Percentiles rank a stretch among this genome's conserved stretches.
Evolutionary conservation across 345 rosid species (phyloP).

Genomic region (Cardamine chenopodiifolia): DNA sequence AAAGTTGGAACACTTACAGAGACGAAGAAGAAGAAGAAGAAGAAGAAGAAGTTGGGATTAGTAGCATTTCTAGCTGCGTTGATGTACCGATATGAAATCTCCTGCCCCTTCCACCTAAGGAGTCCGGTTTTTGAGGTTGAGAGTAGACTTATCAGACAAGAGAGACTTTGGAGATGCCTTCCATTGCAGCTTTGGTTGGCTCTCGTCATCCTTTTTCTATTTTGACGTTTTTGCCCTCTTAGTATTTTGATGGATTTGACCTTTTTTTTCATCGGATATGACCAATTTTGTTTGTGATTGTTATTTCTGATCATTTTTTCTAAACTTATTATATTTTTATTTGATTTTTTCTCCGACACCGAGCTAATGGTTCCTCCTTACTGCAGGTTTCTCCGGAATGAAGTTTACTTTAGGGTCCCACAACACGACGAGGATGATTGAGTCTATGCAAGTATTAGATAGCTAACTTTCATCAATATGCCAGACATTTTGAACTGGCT

Average conservation of each 20-base stretch:
- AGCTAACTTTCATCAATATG: too few relatives aligned
- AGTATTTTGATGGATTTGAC: neutral
- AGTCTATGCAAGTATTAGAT: too few relatives aligned
- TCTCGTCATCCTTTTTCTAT: constrained; percentile 12
- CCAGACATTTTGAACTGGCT: too few relatives aligned
- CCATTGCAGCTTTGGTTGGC: constrained; percentile 26
- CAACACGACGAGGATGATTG: too few relatives aligned
- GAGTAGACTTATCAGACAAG: constrained; percentile 18
- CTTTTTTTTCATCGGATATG: too few relatives aligned
- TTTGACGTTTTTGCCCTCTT: constrained; percentile 29
- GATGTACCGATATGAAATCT: too few relatives aligned
- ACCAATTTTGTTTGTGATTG: neutral
- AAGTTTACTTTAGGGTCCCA: too few relatives aligned
- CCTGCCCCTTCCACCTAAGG: too few relatives aligned
- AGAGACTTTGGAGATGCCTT: constrained; percentile 18
- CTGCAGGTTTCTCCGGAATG: too few relatives aligned
- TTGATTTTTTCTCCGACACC: too few relatives aligned
- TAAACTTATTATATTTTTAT: neutral
- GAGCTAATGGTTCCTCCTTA: too few relatives aligned
- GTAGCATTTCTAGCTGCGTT: too few relatives aligned
- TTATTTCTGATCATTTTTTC: neutral
- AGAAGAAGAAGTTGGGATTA: constrained; percentile 39
- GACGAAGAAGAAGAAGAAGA: constrained; percentile 30
- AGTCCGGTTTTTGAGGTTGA: constrained; percentile 18
- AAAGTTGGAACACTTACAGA: constrained; percentile 22